Conservation (phyloP, 1,284 basidiomycete species). For the Prillingera fragicola region DNA sequence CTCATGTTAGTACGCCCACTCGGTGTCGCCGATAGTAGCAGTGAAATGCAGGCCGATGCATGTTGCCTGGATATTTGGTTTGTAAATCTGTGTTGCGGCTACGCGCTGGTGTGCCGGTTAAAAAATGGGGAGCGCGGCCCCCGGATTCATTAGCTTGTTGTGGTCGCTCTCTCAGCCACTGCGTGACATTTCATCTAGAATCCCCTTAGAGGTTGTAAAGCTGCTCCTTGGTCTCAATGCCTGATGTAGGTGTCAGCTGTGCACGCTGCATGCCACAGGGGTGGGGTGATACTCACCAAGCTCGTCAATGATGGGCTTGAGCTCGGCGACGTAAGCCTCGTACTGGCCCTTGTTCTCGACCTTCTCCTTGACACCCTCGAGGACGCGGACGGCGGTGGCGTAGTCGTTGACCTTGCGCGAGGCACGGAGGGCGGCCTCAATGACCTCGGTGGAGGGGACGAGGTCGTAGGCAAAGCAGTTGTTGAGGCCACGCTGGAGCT, state of each 20-base stretch:
- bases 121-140: too few species aligned
- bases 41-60: too few species aligned
- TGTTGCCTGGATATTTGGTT: too few species aligned
- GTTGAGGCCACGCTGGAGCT: constrained; percentile 95
- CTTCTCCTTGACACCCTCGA: constrained; percentile 88
- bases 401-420: constrained; percentile 92
- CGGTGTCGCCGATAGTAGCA: too few species aligned
- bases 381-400: constrained; percentile 89
- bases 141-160: constrained; percentile 1
- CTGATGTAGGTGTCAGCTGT: constrained; percentile 20
- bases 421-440: constrained; percentile 84
- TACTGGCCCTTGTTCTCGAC: constrained; percentile 94
- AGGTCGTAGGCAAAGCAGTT: constrained; percentile 99
- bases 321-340: constrained; percentile 79
- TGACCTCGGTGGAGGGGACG: constrained; percentile 81
- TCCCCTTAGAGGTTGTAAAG: constrained; percentile 39
- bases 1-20: too few species aligned
- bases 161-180: constrained; percentile 4
- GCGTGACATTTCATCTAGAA: constrained; percentile 16
- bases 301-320: constrained; percentile 78
- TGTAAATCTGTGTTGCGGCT: too few species aligned
- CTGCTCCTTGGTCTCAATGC: constrained; percentile 47
- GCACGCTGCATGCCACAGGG: too few species aligned
- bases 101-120: too few species aligned
- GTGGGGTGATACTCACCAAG: constrained; percentile 60